Conservation (phyloP, 345 rosid species). For the Citrus mangshanensis region DNA sequence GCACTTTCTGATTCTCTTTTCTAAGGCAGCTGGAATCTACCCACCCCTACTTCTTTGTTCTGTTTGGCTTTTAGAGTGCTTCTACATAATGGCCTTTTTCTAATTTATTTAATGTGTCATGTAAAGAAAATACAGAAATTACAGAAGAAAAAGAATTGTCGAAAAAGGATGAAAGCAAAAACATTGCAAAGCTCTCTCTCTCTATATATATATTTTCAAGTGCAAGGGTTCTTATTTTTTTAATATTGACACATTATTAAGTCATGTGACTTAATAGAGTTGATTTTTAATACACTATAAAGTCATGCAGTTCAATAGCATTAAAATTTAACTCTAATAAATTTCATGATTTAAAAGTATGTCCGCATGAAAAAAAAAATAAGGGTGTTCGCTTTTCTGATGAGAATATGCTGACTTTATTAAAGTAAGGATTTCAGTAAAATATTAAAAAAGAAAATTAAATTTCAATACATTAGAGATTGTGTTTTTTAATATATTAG, state of each 20-base stretch:
- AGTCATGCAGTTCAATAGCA: fast-evolving
- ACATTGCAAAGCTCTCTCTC: no score
- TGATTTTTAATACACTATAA: no score
- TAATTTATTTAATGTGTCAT: background rate
- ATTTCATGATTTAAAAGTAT: fast-evolving
- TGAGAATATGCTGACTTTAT: no score
- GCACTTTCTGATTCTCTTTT: constrained; percentile 6
- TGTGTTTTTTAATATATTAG: no score
- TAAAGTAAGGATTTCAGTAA: no score
- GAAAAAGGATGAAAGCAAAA: background rate
- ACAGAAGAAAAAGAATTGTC: background rate
- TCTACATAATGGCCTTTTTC: background rate
- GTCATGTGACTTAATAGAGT: fast-evolving
- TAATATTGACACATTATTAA: no score
- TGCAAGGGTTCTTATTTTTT: no score
- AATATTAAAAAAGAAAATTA: no score
- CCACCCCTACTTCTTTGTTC: background rate
- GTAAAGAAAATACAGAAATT: background rate
- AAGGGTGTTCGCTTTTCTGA: fast-evolving
- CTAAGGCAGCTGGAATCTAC: background rate
- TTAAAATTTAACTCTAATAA: no score
- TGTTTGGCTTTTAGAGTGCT: background rate
- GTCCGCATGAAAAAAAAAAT: no score
- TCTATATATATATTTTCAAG: no score
- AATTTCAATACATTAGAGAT: no score